Evolutionary conservation across 2,329 filamentous ascomycete genomes (phyloP), one percentile per base, ranked within the genome.

Genomic region (Waltergamsia citrina): DNA sequence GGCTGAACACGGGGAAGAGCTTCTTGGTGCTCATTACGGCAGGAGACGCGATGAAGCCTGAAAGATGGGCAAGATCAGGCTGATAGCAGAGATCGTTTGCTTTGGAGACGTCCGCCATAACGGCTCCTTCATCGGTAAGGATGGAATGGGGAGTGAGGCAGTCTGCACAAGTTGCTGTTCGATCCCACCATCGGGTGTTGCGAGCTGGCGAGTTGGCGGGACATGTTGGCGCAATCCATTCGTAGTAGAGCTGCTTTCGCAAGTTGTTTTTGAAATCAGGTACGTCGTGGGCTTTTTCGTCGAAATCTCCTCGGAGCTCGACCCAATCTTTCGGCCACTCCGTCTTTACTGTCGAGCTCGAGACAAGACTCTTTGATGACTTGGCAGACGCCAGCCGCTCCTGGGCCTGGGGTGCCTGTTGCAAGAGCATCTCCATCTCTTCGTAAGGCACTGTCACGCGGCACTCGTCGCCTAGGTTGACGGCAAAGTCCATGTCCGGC

Each of bases 401-500:
- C 78, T 71, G 37, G 78, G 73, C 50, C 73, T 72, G 5, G 79
- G 74, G 6, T 25, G 69, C 69, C 35, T 62, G 54, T 25, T 54
- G 46, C 47, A 78, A 57, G 31, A 65, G 58, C 7, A 51, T 52
- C 20, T 67, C 54, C 38, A 78, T 67, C 6, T 69, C 62, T 41
- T 76, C 70, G 60, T 65, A 76, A 9, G 71, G 64, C 7, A 72
- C 66, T 9, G 76, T 63, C 23, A 80, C 48, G 16, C 74, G 61
- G 33, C 73, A 74, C 47, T 78, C 73, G 45, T 79, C 74, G 57
- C 84, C 67, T 10, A 81, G 65, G 51, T 92, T 92, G 58, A 90
- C 81, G 0, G 80, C 78, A 22, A 92, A 57, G 43, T 86, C 80
- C 81, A 90, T 85, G 42, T 85, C 74, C 1, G 83, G 83, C 16